Evolutionary conservation across 164 flowering plant genomes (phyloP).

Genomic region (Kingdonia uniflora): DNA sequence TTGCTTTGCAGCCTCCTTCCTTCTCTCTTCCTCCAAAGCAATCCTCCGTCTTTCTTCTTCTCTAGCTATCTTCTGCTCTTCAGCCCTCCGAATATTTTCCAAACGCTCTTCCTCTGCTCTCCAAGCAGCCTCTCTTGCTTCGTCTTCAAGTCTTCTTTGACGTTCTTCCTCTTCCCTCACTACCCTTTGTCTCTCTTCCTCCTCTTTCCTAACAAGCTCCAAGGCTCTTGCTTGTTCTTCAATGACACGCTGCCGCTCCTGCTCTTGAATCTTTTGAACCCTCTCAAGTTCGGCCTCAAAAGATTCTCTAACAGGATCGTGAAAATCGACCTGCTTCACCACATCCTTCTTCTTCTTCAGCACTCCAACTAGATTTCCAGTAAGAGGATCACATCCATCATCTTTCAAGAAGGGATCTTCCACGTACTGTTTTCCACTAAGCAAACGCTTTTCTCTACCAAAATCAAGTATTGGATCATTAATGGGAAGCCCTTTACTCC

Average conservation of each 20-base stretch:
- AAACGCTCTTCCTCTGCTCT: slow-evolving; percentile 78
- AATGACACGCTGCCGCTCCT: slow-evolving; percentile 60
- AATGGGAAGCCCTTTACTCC: slow-evolving; percentile 31
- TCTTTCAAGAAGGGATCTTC: slow-evolving; percentile 61
- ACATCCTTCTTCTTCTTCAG: slow-evolving; percentile 75
- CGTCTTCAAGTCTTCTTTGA: slow-evolving; percentile 69
- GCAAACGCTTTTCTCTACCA: slow-evolving; percentile 49
- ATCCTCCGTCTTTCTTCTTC: slow-evolving; percentile 81
- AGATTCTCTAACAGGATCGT: slow-evolving; percentile 93
- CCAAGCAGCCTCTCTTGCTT: slow-evolving; percentile 89
- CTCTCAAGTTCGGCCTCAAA: slow-evolving; percentile 98
- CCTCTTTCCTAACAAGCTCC: slow-evolving; percentile 79
- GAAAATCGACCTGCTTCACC: slow-evolving; percentile 54
- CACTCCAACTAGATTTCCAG: slow-evolving; percentile 50
- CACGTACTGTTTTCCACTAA: slow-evolving; percentile 37
- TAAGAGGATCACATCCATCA: slow-evolving; percentile 62
- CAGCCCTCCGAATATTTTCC: slow-evolving; percentile 56
- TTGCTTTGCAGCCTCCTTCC: slow-evolving; percentile 90
- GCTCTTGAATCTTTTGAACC: slow-evolving; percentile 91
- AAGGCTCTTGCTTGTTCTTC: slow-evolving; percentile 84
- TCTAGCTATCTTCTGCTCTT: slow-evolving; percentile 72
- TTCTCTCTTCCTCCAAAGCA: slow-evolving; percentile 80
- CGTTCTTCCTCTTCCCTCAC: slow-evolving; percentile 75
- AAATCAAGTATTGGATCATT: slow-evolving; percentile 47
- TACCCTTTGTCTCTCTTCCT: slow-evolving; percentile 66